These are phyloP conservation scores for Achaetomiella virescens DNA, from an alignment of 495 filamentous ascomycete genomes.

Conservation along the genomic window DNA sequence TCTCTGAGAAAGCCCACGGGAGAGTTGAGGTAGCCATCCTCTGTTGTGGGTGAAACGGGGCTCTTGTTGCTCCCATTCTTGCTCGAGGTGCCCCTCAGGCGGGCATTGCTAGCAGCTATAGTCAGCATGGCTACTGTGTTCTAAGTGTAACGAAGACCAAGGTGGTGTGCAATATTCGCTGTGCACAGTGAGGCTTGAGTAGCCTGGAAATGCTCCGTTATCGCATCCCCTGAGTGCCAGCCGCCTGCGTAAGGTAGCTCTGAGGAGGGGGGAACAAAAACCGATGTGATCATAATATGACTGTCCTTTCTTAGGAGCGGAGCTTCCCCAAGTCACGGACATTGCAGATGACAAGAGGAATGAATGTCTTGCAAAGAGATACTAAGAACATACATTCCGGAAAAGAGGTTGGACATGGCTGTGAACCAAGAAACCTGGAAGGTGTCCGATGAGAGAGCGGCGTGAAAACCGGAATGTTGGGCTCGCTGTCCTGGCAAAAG, in stretches of 20 bases:
- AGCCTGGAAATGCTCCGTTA: neutral
- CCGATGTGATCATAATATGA: too few species aligned
- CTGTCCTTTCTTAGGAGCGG: too few species aligned
- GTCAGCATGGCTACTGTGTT: slow-evolving; percentile 11
- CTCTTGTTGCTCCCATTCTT: slow-evolving; percentile 36
- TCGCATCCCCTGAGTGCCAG: neutral
- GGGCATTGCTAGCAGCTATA: slow-evolving; percentile 37
- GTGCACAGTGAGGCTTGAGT: neutral
- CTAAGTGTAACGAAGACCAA: neutral
- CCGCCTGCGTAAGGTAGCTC: neutral
- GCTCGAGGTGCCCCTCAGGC: slow-evolving; percentile 40
- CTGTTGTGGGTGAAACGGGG: slow-evolving; percentile 33
- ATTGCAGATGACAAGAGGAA: neutral
- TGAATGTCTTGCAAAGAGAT: neutral
- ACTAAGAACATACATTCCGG: slow-evolving; percentile 62
- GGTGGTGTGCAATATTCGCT: neutral
- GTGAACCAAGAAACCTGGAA: neutral
- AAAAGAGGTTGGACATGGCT: slow-evolving; percentile 71
- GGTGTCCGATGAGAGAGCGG: neutral
- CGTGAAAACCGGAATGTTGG: too few species aligned
- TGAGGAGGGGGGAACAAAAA: neutral
- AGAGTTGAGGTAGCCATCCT: slow-evolving; percentile 31
- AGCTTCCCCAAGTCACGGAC: neutral
- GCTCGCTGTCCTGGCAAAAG: too few species aligned
- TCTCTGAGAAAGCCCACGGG: slow-evolving; percentile 39